Conservation (phyloP, 306 rosid species). For the Alnus glutinosa region DNA sequence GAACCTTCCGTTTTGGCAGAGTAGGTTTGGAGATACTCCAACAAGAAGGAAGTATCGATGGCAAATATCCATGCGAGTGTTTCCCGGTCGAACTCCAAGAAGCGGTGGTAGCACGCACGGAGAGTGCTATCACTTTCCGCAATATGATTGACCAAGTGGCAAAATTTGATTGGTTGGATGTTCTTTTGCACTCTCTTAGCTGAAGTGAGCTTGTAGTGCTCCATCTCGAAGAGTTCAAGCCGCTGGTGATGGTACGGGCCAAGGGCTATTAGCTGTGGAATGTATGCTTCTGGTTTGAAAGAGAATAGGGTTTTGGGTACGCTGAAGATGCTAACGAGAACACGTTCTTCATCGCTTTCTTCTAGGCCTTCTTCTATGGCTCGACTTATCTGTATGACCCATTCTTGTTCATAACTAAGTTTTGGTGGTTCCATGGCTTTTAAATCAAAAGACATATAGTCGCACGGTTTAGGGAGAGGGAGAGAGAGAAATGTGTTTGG, state of each 20-base stretch:
- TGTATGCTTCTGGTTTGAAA: slow-evolving; percentile 7
- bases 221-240: slow-evolving; percentile 10
- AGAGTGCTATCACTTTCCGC: background rate
- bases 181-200: slow-evolving; percentile 3
- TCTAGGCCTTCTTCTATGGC: background rate
- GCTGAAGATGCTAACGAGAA: slow-evolving; percentile 9
- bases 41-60: slow-evolving; percentile 13
- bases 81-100: slow-evolving; percentile 4
- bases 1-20: background rate
- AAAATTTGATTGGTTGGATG: background rate
- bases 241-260: slow-evolving; percentile 22
- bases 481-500: too few relatives aligned
- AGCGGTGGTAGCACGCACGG: slow-evolving; percentile 13
- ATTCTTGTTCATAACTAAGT: background rate
- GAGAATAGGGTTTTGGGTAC: slow-evolving; percentile 12
- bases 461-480: background rate
- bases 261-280: slow-evolving; percentile 1
- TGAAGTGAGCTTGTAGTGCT: slow-evolving; percentile 3
- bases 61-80: slow-evolving; percentile 12
- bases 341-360: background rate
- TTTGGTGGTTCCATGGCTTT: background rate
- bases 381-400: slow-evolving; percentile 14
- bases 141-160: background rate
- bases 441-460: background rate
- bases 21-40: slow-evolving; percentile 13